Evolutionary conservation across 177 flowering plant species (phyloP).

Genomic region (Vitis hybrid): DNA sequence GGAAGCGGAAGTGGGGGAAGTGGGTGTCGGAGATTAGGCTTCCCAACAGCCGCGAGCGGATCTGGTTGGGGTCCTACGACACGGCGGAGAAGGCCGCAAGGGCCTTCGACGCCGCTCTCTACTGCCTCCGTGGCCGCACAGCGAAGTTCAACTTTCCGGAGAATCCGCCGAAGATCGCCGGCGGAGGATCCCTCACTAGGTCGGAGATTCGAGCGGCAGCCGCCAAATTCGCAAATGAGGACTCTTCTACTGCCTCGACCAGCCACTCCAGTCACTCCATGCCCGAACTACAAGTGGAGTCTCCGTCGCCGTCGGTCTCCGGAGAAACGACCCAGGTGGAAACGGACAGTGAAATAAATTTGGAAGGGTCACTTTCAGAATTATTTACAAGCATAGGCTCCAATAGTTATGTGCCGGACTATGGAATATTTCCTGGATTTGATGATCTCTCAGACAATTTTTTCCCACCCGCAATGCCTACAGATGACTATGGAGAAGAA

Average conservation of each 20-base stretch:
- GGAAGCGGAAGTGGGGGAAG: constrained; percentile 68
- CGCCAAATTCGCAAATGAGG: neutral
- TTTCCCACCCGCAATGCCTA: constrained; percentile 4
- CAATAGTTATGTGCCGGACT: constrained; percentile 13
- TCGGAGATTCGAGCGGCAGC: constrained; percentile 34
- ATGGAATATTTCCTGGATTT: constrained; percentile 22
- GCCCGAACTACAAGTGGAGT: constrained; percentile 1
- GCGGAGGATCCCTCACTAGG: constrained; percentile 23
- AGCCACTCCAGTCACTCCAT: neutral
- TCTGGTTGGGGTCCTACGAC: constrained; percentile 70
- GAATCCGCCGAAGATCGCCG: constrained; percentile 34
- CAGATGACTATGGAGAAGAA: constrained; percentile 12
- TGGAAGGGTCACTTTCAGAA: constrained; percentile 35
- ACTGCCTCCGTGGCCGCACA: constrained; percentile 47
- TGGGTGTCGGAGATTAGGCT: constrained; percentile 64
- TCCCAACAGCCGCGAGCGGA: constrained; percentile 57
- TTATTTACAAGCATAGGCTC: constrained; percentile 9
- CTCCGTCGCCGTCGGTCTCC: constrained; percentile 20
- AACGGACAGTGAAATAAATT: constrained; percentile 6
- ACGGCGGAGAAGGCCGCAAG: constrained; percentile 46
- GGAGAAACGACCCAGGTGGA: constrained; percentile 9
- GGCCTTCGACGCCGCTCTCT: constrained; percentile 65
- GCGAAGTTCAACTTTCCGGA: constrained; percentile 59
- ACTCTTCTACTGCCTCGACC: neutral
- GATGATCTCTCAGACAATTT: constrained; percentile 14